Conservation (phyloP, 73 alveolate species). For the Tetrahymena borealis region DNA sequence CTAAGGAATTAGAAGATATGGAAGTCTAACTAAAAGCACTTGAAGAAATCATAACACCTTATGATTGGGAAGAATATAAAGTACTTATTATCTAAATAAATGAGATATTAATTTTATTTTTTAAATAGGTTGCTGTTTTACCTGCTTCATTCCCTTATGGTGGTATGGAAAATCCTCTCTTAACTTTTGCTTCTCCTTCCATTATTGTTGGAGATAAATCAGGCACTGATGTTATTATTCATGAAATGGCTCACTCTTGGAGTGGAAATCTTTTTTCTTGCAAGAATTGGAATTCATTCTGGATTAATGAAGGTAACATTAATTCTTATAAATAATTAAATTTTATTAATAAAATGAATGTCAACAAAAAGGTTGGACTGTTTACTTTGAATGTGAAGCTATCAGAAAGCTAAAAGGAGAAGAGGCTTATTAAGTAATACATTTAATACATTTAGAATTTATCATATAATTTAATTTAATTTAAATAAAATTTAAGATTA, state of each 20-base stretch:
- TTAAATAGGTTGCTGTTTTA: slow-evolving; percentile 66
- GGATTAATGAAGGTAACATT: slow-evolving; percentile 96
- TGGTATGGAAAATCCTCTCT: slow-evolving; percentile 99
- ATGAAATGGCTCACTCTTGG: slow-evolving; percentile 99
- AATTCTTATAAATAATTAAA: slow-evolving; percentile 69
- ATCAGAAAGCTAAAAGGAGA: neutral
- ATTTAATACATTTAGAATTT: neutral
- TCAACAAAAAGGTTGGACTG: slow-evolving; percentile 48
- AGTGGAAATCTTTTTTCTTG: slow-evolving; percentile 95
- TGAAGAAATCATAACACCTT: slow-evolving; percentile 80
- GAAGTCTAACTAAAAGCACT: slow-evolving; percentile 64
- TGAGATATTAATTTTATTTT: neutral
- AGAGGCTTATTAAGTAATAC: neutral
- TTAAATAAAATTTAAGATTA: neutral
- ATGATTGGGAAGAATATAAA: slow-evolving; percentile 91
- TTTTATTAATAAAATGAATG: slow-evolving; percentile 45
- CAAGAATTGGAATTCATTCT: slow-evolving; percentile 90
- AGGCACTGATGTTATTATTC: slow-evolving; percentile 78
- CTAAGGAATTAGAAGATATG: slow-evolving; percentile 53
- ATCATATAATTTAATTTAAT: neutral
- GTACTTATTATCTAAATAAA: neutral
- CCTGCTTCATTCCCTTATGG: slow-evolving; percentile 98
- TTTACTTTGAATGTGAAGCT: slow-evolving; percentile 32
- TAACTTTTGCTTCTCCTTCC: slow-evolving; percentile 94
- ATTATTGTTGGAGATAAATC: slow-evolving; percentile 95